Conservation (phyloP, 2,329 filamentous ascomycete species). For the Trichoderma semiorbis region DNA sequence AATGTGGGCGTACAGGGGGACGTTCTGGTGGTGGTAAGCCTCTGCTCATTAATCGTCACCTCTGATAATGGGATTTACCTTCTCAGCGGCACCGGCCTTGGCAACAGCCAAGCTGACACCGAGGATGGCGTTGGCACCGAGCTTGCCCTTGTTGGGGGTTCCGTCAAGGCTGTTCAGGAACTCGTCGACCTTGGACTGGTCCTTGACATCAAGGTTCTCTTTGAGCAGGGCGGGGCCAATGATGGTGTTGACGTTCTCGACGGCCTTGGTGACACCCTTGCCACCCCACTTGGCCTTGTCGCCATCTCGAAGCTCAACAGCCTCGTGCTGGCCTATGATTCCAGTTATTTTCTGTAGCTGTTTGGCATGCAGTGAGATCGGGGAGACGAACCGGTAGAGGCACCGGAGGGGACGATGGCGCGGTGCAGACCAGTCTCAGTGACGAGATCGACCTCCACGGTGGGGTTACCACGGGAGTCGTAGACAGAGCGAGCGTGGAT, state of each 20-base stretch:
- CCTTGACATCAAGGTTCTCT: constrained; percentile 79
- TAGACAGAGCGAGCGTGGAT: constrained; percentile 93
- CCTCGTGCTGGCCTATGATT: constrained; percentile 75
- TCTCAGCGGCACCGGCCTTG: constrained; percentile 86
- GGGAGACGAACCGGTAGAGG: constrained; percentile 74
- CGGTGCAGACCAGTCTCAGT: constrained; percentile 96
- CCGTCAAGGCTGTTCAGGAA: constrained; percentile 85
- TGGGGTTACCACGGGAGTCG: constrained; percentile 98
- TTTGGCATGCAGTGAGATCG: constrained; percentile 24
- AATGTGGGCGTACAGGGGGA: constrained; percentile 84
- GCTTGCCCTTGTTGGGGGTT: constrained; percentile 80
- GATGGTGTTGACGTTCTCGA: constrained; percentile 77
- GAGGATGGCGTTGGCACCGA: constrained; percentile 85
- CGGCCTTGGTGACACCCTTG: constrained; percentile 84
- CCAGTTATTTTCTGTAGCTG: constrained; percentile 29
- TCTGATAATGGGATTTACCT: constrained; percentile 45
- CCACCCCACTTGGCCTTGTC: constrained; percentile 83
- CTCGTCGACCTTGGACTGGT: constrained; percentile 77
- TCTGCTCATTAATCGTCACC: background rate
- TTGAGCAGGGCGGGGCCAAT: constrained; percentile 81
- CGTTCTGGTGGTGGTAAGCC: constrained; percentile 45
- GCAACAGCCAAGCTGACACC: constrained; percentile 81
- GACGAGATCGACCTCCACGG: constrained; percentile 95
- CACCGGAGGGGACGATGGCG: constrained; percentile 94
- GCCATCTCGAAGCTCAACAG: constrained; percentile 84